Conservation (phyloP, 331 rosid genomes). For the Stylosanthes scabra region DNA sequence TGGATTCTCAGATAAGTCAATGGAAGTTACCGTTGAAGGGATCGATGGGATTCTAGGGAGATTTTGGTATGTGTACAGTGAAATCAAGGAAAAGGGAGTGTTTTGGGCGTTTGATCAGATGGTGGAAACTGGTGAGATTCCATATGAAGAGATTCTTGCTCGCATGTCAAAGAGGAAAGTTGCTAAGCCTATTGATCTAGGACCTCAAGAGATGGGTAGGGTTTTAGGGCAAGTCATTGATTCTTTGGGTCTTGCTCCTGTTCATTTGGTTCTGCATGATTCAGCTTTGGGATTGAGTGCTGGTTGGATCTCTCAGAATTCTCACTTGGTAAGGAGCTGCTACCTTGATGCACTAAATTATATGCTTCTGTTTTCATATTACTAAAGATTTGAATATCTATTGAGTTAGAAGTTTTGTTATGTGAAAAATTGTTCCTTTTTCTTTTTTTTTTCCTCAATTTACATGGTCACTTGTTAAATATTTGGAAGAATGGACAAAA, state of each 20-base stretch:
- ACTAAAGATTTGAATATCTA: too few relatives aligned
- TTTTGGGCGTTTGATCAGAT: constrained; percentile 97
- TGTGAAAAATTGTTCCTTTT: too few relatives aligned
- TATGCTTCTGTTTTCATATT: too few relatives aligned
- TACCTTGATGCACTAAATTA: too few relatives aligned
- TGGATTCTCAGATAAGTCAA: constrained; percentile 84
- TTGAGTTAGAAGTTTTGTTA: too few relatives aligned
- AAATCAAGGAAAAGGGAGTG: constrained; percentile 80
- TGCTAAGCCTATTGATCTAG: constrained; percentile 62
- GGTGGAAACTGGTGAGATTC: constrained; percentile 91
- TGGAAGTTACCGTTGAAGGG: constrained; percentile 54
- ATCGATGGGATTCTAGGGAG: constrained; percentile 66
- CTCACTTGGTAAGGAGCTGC: constrained; percentile 58
- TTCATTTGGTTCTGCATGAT: constrained; percentile 90
- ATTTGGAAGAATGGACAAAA: too few relatives aligned
- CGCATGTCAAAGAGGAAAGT: constrained; percentile 62
- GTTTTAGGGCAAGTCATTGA: constrained; percentile 79
- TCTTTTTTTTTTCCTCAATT: too few relatives aligned
- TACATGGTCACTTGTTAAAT: too few relatives aligned
- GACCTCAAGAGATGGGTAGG: constrained; percentile 68
- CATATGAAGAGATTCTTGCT: constrained; percentile 77
- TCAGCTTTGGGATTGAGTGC: constrained; percentile 72
- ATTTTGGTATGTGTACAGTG: constrained; percentile 67
- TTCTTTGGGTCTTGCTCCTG: constrained; percentile 71
- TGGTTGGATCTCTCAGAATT: constrained; percentile 75